These are phyloP conservation scores for Phytophthora syringae DNA, from an alignment of 352 stramenopile species.

Conservation along the genomic window DNA sequence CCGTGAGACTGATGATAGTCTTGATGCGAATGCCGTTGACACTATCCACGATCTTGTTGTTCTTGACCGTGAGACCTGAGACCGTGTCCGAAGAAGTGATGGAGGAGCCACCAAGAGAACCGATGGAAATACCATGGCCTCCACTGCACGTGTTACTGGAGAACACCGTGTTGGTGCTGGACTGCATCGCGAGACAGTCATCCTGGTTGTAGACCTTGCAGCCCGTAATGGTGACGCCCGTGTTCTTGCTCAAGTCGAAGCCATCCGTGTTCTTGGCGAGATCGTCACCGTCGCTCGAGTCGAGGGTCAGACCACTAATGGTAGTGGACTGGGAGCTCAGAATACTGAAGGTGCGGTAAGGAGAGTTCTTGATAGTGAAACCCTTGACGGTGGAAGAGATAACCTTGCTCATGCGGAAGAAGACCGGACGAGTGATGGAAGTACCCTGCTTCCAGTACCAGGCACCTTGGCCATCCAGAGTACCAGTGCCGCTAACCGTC, in stretches of 20 bases:
- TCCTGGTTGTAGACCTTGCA: conserved; percentile 33
- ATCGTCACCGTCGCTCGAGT: conserved; percentile 21
- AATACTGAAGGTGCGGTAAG: conserved; percentile 43
- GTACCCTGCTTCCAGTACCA: no score
- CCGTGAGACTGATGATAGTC: no score
- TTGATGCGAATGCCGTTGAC: no score
- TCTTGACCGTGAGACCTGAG: conserved; percentile 17
- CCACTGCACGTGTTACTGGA: conserved; percentile 16
- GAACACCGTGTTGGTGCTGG: conserved; percentile 21
- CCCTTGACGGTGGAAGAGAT: no score
- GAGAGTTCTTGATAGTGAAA: no score
- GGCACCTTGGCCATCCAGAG: conserved; percentile 42
- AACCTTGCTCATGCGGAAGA: no score
- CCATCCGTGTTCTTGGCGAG: no score
- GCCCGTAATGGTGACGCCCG: conserved; percentile 24
- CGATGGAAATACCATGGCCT: conserved; percentile 31
- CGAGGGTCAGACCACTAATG: conserved; percentile 20
- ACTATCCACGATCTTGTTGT: conserved; percentile 35
- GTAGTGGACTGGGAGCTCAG: conserved; percentile 27
- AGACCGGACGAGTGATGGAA: conserved; percentile 42
- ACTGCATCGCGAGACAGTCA: no score
- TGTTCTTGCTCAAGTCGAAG: conserved; percentile 31
- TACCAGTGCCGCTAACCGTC: conserved; percentile 33
- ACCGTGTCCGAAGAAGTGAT: conserved; percentile 27
- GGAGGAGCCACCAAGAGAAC: conserved; percentile 15